Conservation (phyloP, 208 protist species). For the Angomonas ambiguus region DNA sequence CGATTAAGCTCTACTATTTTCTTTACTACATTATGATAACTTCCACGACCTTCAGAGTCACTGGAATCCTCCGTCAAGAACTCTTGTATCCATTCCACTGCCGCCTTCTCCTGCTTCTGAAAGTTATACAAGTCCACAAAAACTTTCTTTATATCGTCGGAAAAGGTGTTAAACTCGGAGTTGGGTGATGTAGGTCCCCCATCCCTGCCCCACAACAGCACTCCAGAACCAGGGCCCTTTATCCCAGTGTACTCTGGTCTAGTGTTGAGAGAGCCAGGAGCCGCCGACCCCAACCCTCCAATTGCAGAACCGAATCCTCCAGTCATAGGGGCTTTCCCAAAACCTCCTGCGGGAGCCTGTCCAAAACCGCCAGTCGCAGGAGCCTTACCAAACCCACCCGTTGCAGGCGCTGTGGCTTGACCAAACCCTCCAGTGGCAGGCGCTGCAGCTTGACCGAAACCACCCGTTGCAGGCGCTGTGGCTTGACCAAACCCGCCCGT, state of each 20-base stretch:
- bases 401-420: neutral
- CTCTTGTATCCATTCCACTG: conserved; percentile 39
- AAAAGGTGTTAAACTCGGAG: conserved; percentile 60
- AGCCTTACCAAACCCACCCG: conserved; percentile 19
- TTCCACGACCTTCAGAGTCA: neutral
- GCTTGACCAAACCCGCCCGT: conserved; percentile 28
- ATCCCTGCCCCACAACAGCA: no score
- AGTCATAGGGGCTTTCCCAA: conserved; percentile 19
- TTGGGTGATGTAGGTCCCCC: no score
- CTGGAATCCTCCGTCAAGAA: conserved; percentile 47
- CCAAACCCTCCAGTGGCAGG: conserved; percentile 17
- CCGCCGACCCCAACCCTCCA: conserved; percentile 53
- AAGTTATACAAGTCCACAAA: conserved; percentile 73
- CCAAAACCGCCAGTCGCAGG: conserved; percentile 28
- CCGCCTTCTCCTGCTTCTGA: conserved; percentile 58
- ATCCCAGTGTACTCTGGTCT: neutral
- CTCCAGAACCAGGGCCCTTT: conserved; percentile 22
- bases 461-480: conserved; percentile 5
- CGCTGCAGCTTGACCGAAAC: conserved; percentile 20
- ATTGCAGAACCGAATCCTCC: conserved; percentile 38
- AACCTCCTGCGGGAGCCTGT: conserved; percentile 20
- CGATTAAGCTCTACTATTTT: neutral
- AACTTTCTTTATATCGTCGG: conserved; percentile 63
- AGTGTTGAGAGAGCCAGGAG: neutral
- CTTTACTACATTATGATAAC: neutral